Evolutionary conservation across 768 basidiomycete species (phyloP), one percentile per base, ranked within the genome.

Genomic region (Hypsizygus marmoreus): DNA sequence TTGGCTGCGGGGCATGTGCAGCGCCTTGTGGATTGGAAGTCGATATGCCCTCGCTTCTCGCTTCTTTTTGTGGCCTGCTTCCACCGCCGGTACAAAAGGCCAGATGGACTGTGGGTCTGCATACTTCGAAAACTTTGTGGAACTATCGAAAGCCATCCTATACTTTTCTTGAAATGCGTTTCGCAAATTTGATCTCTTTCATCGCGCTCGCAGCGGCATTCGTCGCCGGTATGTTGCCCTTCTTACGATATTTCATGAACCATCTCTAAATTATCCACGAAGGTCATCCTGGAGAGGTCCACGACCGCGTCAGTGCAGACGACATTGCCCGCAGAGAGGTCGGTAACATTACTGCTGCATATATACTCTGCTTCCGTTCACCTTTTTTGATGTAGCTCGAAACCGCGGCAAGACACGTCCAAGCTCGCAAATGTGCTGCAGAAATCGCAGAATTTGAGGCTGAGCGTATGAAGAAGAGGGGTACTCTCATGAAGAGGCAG

Each of bases 261-360:
- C 3, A 3, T 11, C 35, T 19, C 23, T 16, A 36, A 10, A 8
- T 17, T 32, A 17, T 14, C 17, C n/a, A 31, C 23, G 12, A 3
- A 47, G 45, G 26, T n/a, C 45, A 47, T 16, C 45, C 45, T 12
- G 45, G 45, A 5, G 45, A 47, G 20, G 45, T 39, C 29, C 45
- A 47, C 28, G 37, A 40, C 2, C 38, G 40, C 22, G 19, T 40
- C 19, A 31, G 36, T 12, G 28, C n/a, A 6, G 25, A 22, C 2
- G 44, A 46, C n/a, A n/a, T 46, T 3, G 35, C 44, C 17, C 44
- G 25, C 11, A 36, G 44, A 26, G 35, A 46, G 35, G 44, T 31
- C 28, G 10, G 35, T 37, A 5, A 11, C 4, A 4, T 41, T 12
- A 4, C 13, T n/a, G n/a, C n/a, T n/a, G n/a, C 23, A 14, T 25